phyloP scores from a whole-genome alignment of 2,329 filamentous ascomycete species.

The Coleophoma crateriformis region DNA sequence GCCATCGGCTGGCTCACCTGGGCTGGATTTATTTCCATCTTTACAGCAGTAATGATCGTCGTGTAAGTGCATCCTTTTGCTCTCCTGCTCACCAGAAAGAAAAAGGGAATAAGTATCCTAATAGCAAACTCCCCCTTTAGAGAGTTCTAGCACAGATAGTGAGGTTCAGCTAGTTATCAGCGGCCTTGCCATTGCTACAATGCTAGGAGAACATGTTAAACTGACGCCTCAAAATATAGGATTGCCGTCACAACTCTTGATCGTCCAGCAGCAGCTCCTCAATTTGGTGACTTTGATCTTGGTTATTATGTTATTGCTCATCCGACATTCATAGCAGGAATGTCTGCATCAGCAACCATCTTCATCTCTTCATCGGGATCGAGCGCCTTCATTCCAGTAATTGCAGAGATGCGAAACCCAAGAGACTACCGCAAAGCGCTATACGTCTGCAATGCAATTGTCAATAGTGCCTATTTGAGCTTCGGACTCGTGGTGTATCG shows the following conservation, averaged over 20 bases:
- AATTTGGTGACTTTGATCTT: constrained; percentile 50
- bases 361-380: constrained; percentile 53
- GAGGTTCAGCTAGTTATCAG: too few relatives aligned
- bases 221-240: not conserved
- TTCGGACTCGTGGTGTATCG: constrained; percentile 46
- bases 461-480: constrained; percentile 48
- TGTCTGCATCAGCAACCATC: constrained; percentile 50
- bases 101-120: too few relatives aligned
- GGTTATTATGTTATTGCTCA: constrained; percentile 50
- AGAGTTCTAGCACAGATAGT: too few relatives aligned
- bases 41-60: constrained; percentile 47
- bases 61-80: constrained; percentile 12
- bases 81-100: not conserved
- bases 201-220: not conserved
- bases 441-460: constrained; percentile 49
- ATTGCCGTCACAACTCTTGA: constrained; percentile 50
- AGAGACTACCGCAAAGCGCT: constrained; percentile 55
- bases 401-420: constrained; percentile 56
- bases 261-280: constrained; percentile 53
- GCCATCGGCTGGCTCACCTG: constrained; percentile 56
- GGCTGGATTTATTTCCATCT: constrained; percentile 51
- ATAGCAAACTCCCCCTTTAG: too few relatives aligned
- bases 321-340: constrained; percentile 50
- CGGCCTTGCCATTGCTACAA: too few relatives aligned
- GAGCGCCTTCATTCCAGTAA: constrained; percentile 55